phyloP scores from a whole-genome alignment of 2,329 filamentous ascomycete species.

The Sporothrix luriei region DNA sequence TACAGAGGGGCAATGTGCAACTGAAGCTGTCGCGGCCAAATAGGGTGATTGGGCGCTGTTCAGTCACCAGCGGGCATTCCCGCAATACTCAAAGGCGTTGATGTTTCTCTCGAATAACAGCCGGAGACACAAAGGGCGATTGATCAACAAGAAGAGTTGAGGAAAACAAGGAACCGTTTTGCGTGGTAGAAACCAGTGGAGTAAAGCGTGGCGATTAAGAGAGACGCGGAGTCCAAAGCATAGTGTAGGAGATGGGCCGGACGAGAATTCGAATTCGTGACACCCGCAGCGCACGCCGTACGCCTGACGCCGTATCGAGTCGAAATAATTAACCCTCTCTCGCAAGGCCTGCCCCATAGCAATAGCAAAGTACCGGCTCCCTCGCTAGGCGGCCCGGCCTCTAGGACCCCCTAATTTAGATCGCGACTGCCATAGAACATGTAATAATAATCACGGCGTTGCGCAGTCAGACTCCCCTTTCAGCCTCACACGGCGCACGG shows the following conservation, averaged over 20 bases:
- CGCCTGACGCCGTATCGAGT: not conserved
- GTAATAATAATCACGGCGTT: not conserved
- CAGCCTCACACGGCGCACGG: not conserved
- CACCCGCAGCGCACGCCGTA: too few relatives aligned
- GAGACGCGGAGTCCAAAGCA: too few relatives aligned
- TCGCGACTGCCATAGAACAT: not conserved
- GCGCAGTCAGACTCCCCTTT: constrained; percentile 8
- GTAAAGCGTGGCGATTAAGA: too few relatives aligned
- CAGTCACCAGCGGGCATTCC: not conserved
- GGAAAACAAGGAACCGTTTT: too few relatives aligned
- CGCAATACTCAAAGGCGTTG: not conserved
- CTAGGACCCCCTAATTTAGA: not conserved
- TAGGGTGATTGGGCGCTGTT: not conserved
- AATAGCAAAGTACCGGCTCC: not conserved
- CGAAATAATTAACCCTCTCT: not conserved
- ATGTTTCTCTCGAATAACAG: not conserved
- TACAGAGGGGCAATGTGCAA: not conserved
- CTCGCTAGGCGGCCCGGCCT: constrained; percentile 1
- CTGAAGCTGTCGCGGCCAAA: not conserved
- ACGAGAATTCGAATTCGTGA: too few relatives aligned
- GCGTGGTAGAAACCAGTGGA: too few relatives aligned
- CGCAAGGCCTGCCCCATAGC: not conserved
- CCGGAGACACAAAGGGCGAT: not conserved
- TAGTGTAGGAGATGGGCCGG: too few relatives aligned
- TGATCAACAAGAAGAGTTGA: not conserved